Base-by-base conservation (phyloP, 1,139 yeast species). In the Yamadazyma aaseri region DNA sequence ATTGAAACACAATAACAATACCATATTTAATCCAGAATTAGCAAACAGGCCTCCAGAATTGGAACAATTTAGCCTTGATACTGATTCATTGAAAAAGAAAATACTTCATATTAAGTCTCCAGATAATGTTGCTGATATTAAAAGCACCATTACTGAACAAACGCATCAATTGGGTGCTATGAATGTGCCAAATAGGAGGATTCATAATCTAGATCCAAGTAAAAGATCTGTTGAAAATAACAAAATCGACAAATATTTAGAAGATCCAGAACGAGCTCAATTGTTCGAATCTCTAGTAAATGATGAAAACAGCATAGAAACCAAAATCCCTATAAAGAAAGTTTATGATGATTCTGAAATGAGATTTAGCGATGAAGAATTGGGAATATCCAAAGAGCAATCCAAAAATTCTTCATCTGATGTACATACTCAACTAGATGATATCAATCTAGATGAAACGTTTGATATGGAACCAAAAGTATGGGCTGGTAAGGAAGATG, bases 301-400 rank as follows among this genome's bases (percentile, higher is more conserved):
- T 33, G 60, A 60, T 29, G 64, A 60, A 23, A 55, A 54, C 27
- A 72, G 71, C 35, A 54, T 72, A 23, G 78, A 71, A 36, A 39
- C 50, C 14, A 54, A 57, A 35, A 20, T 20, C 3, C 29, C 34
- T 2, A 31, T n/a, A 11, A 14, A 12, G 23, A 1, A 6, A 7
- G 11, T 12, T 14, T 14, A 12, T 12, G 7, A 25, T 6, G 27
- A 25, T 25, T 9, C 6, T 13, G 27, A 14, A 25, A 8, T 12
- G 5, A 6, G 5, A 6, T 6, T 12, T 6, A 13, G 17, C n/a
- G 17, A 25, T 14, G 27, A 25, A 6, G n/a, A 6, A 17, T 25
- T 25, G 27, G 10, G 6, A 6, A 7, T 25, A 25, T 14, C 13
- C 17, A 12, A 11, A 5, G n/a, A n/a, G 17, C 6, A 25, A n/a